Conservation (phyloP, 2,329 filamentous ascomycete genomes). For the Mycocentrospora acerina region DNA sequence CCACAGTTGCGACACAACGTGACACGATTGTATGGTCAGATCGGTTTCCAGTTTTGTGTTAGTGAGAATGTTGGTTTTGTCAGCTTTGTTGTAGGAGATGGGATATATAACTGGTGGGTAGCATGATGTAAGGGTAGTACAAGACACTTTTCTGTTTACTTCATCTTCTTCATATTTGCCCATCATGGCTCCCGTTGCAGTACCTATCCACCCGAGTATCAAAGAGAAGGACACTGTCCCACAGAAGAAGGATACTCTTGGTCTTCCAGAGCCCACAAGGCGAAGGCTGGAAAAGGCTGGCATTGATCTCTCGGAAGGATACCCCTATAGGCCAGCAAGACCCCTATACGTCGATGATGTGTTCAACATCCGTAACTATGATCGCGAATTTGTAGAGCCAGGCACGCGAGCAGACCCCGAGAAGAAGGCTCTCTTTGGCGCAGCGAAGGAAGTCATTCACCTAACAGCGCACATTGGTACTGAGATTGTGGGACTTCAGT, state of each 20-base stretch:
- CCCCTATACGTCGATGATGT: slow-evolving; percentile 72
- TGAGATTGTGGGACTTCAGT: slow-evolving; percentile 46
- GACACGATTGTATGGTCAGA: slow-evolving; percentile 1
- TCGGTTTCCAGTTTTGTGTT: slow-evolving; percentile 8
- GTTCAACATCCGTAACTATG: slow-evolving; percentile 61
- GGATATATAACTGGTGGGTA: slow-evolving; percentile 17
- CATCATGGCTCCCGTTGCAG: slow-evolving; percentile 60
- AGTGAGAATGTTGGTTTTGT: slow-evolving; percentile 11
- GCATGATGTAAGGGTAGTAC: slow-evolving; percentile 1
- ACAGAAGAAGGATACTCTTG: slow-evolving; percentile 65
- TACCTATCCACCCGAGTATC: slow-evolving; percentile 55
- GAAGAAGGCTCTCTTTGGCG: slow-evolving; percentile 41
- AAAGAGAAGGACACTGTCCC: slow-evolving; percentile 58
- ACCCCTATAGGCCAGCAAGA: slow-evolving; percentile 68
- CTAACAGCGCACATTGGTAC: slow-evolving; percentile 42
- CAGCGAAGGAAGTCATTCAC: slow-evolving; percentile 47
- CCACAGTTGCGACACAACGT: slow-evolving; percentile 11
- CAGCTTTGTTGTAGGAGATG: slow-evolving; percentile 2
- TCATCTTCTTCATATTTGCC: neutral
- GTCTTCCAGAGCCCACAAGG: slow-evolving; percentile 59
- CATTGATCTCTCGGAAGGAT: slow-evolving; percentile 68
- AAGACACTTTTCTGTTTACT: neutral
- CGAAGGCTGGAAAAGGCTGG: slow-evolving; percentile 66
- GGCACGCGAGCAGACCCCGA: slow-evolving; percentile 55
- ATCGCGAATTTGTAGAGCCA: slow-evolving; percentile 37